Evolutionary conservation across 345 rosid genomes (phyloP), one percentile per base, ranked within the genome.

Genomic region (Carallia pectinifolia): DNA sequence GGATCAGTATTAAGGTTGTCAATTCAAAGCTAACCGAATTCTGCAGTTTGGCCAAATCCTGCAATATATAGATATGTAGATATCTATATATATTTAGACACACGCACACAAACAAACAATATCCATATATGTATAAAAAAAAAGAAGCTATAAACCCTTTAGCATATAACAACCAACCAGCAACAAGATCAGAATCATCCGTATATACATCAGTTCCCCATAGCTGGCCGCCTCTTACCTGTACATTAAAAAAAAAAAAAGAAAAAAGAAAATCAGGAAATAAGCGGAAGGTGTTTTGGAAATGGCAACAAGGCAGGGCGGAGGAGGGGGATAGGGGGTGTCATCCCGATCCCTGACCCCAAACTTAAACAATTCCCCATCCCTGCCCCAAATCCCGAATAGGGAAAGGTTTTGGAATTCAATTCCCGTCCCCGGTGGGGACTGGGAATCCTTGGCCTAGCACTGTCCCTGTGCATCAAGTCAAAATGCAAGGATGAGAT

Each of bases 201-300:
- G 98, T 96, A 84, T 96, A 92, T 77, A 88, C 79, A 80, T 92
- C 99, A 29, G 97, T 96, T 61, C 99, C 99, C 99, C 99, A 92
- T 38, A 96, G 86, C 79, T 96, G 99, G 73, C 94, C 95, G 50
- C 99, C 97, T 83, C 97, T 86, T 63, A 96, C 99, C 99, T 96
- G 85, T 75, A 78, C 52, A 71, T 34, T 62, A 18, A 65, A 47
- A 68, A 73, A 48, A 17, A 70, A 31, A 29, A 2, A 64, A 6
- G 23, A 70, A 31, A 29, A 2, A 64, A 6, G 23, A 7, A 27
- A 27, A 65, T 40, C 30, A 2, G 4, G n/a, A 39, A 55, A 4
- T 53, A 66, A 31, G 30, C 30, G 30, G 55, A 40, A 37, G 50
- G 15, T 19, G 60, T 56, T 8, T 40, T 10, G 4, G 50, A 16